Evolutionary conservation across 257 asterid genomes (phyloP).

Genomic region (Mitragyna speciosa): DNA sequence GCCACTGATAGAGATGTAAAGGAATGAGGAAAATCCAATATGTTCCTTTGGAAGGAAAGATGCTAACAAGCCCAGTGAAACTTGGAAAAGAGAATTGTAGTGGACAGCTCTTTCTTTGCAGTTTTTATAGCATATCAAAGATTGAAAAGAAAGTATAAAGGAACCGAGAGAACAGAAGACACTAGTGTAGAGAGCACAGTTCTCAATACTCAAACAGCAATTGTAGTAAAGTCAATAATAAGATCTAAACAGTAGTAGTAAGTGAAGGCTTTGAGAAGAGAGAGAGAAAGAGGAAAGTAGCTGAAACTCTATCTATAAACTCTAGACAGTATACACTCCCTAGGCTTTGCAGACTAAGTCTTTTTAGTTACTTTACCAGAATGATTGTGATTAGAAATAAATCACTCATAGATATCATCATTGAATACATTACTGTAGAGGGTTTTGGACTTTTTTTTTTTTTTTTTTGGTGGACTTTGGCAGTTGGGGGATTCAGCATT

Average conservation of each 20-base stretch:
- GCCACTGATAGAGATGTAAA: background rate
- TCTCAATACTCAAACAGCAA: conserved; percentile 43
- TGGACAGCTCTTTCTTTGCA: conserved; percentile 26
- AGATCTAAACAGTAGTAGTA: conserved; percentile 34
- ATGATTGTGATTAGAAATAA: conserved; percentile 21
- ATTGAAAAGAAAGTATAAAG: conserved; percentile 46
- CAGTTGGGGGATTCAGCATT: conserved; percentile 36
- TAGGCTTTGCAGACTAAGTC: conserved; percentile 17
- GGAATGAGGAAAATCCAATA: background rate
- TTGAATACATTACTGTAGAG: background rate
- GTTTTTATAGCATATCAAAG: conserved; percentile 51
- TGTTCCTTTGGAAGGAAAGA: background rate
- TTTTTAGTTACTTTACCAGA: conserved; percentile 24
- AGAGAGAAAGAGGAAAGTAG: conserved; percentile 16
- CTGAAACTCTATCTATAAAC: conserved; percentile 11
- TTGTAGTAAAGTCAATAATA: conserved; percentile 47
- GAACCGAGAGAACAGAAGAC: conserved; percentile 44
- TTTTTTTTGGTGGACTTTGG: background rate
- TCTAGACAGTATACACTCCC: background rate
- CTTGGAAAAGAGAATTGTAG: conserved; percentile 30
- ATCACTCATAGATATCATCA: background rate
- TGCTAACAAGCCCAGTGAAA: conserved; percentile 25
- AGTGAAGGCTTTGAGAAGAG: conserved; percentile 21
- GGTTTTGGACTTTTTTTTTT: background rate
- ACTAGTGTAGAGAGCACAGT: conserved; percentile 31